These are phyloP conservation scores for Diaporthe destruens DNA, from an alignment of 2,329 filamentous ascomycete genomes.

Conservation along the genomic window DNA sequence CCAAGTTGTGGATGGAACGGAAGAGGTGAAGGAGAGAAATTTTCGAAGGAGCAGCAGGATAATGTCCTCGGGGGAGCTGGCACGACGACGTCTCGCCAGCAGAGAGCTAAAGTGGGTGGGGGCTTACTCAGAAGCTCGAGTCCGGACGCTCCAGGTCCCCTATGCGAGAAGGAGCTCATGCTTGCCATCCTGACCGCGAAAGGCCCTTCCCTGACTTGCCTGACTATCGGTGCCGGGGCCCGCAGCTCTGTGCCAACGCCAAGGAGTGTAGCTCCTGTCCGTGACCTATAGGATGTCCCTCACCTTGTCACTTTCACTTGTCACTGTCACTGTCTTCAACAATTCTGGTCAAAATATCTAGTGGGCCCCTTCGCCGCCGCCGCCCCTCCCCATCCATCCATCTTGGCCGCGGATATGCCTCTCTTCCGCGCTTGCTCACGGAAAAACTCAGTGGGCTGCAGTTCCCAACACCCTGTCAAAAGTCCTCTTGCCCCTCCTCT, in stretches of 20 bases:
- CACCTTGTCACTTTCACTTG: constrained; percentile 2
- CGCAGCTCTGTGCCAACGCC: constrained; percentile 26
- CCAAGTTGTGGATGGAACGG: constrained; percentile 35
- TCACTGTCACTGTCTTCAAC: constrained; percentile 19
- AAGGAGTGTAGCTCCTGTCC: constrained; percentile 24
- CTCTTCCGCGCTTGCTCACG: constrained; percentile 19
- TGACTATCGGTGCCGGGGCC: constrained; percentile 2
- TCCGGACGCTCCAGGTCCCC: constrained; percentile 18
- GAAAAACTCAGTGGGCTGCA: constrained; percentile 8
- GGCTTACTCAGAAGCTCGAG: constrained; percentile 40
- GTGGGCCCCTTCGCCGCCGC: constrained; percentile 12
- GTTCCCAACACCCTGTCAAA: not conserved
- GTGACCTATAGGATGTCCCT: constrained; percentile 2
- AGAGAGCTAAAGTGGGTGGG: constrained; percentile 37
- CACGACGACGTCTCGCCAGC: constrained; percentile 38
- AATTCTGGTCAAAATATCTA: constrained; percentile 32
- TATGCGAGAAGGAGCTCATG: constrained; percentile 19
- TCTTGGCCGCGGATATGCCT: constrained; percentile 8
- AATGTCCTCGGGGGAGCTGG: constrained; percentile 39
- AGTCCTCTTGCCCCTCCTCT: constrained; percentile 6
- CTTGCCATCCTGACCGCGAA: not conserved
- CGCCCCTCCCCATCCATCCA: not conserved
- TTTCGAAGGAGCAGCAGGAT: constrained; percentile 34
- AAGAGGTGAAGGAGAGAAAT: constrained; percentile 39
- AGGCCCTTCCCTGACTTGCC: not conserved